Evolutionary conservation across 495 filamentous ascomycete genomes (phyloP).

Genomic region (Neurospora cerealis): DNA sequence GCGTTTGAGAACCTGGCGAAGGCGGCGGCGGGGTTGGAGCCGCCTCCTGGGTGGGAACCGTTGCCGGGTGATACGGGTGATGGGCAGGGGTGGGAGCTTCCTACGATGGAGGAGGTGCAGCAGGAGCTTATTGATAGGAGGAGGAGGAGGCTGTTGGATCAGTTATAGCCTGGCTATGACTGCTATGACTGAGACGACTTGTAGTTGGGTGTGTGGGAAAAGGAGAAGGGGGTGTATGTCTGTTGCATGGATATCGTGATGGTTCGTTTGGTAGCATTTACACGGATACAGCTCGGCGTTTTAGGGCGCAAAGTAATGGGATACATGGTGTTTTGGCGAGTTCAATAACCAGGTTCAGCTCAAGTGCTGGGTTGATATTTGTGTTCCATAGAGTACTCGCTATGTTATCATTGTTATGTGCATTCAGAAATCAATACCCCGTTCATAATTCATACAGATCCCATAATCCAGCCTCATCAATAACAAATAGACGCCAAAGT

Average conservation of each 20-base stretch:
- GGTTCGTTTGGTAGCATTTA: conserved; percentile 12
- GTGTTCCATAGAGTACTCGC: background rate
- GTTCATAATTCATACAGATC: background rate
- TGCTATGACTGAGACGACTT: background rate
- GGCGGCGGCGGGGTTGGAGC: conserved; percentile 20
- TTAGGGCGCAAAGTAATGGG: conserved; percentile 2
- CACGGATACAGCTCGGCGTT: conserved; percentile 13
- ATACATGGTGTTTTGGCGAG: background rate
- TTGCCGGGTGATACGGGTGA: conserved; percentile 82
- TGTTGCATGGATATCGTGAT: background rate
- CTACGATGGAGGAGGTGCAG: conserved; percentile 80
- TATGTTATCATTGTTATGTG: background rate
- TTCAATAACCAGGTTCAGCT: background rate
- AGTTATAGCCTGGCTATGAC: conserved; percentile 16
- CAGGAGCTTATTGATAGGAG: conserved; percentile 85
- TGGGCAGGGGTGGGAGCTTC: conserved; percentile 74
- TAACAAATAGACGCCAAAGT: background rate
- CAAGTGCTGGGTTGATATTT: background rate
- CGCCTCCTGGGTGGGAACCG: conserved; percentile 62
- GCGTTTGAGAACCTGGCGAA: conserved; percentile 52
- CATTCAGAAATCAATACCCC: background rate
- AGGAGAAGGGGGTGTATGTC: background rate
- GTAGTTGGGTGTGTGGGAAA: background rate
- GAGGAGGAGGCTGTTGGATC: conserved; percentile 67
- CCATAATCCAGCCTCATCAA: background rate